Evolutionary conservation across 2,329 filamentous ascomycete species (phyloP).

Genomic region (Paracoccidioides brasiliensis): DNA sequence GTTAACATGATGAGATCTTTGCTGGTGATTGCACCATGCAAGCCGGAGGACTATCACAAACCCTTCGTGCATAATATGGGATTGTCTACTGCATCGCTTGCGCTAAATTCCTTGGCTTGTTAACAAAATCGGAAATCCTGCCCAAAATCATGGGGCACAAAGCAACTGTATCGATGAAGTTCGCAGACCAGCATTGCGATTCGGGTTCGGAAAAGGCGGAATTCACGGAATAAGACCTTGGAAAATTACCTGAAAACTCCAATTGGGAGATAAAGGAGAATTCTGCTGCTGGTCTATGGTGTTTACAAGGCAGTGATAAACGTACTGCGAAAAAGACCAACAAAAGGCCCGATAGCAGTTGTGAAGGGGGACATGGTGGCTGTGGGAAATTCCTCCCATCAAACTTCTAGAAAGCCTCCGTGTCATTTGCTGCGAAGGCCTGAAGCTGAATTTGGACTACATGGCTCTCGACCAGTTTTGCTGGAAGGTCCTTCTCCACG

Average conservation of each 20-base stretch:
- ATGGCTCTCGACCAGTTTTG: conserved; percentile 28
- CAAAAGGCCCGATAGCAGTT: background rate
- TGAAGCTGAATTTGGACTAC: conserved; percentile 35
- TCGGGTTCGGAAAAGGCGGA: conserved; percentile 13
- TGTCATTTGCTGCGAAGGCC: conserved; percentile 25
- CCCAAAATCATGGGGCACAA: conserved; percentile 20
- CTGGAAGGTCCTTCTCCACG: conserved; percentile 26
- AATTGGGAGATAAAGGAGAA: no score
- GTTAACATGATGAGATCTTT: conserved; percentile 25
- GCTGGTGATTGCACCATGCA: conserved; percentile 23
- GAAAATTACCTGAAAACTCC: conserved; percentile 15
- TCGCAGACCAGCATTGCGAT: conserved; percentile 22
- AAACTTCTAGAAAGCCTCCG: conserved; percentile 23
- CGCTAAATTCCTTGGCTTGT: conserved; percentile 12
- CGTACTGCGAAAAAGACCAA: background rate
- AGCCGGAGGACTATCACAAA: conserved; percentile 23
- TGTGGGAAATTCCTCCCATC: background rate
- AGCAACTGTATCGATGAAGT: conserved; percentile 25
- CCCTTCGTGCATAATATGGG: conserved; percentile 30
- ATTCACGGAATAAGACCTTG: conserved; percentile 24
- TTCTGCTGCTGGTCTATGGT: no score
- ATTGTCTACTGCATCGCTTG: conserved; percentile 20
- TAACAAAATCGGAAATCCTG: conserved; percentile 17
- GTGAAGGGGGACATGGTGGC: background rate
- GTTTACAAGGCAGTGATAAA: background rate